phyloP scores from a whole-genome alignment of 169 alveolate genomes.

The Babesia bigemina region DNA sequence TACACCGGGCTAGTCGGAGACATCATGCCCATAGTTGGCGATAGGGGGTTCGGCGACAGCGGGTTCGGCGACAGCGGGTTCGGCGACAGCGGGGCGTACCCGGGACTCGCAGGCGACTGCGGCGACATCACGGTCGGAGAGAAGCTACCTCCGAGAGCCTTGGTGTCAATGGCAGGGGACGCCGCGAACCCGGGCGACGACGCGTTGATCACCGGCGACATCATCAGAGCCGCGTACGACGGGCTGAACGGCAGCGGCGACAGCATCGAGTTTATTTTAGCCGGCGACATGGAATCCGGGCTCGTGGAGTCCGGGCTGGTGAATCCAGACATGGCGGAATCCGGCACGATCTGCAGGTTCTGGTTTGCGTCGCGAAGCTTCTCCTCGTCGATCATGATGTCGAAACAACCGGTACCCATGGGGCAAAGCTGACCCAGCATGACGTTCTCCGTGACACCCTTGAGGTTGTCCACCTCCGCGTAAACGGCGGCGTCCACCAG shows the following conservation, averaged over 20 bases:
- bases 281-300: constrained; percentile 77
- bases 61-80: constrained; percentile 62
- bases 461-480: constrained; percentile 90
- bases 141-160: constrained; percentile 87
- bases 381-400: constrained; percentile 89
- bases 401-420: constrained; percentile 92
- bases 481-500: constrained; percentile 98
- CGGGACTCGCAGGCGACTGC: constrained; percentile 83
- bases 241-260: constrained; percentile 80
- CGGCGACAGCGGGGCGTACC: constrained; percentile 62
- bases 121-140: constrained; percentile 88
- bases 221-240: constrained; percentile 78
- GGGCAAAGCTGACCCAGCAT: constrained; percentile 94
- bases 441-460: constrained; percentile 95
- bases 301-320: constrained; percentile 77
- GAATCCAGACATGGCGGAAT: constrained; percentile 76
- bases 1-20: constrained; percentile 69
- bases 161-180: constrained; percentile 71
- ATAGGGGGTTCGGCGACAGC: constrained; percentile 66
- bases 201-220: constrained; percentile 70
- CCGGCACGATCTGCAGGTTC: constrained; percentile 79
- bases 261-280: constrained; percentile 76
- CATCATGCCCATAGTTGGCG: constrained; percentile 71
- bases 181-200: constrained; percentile 61
- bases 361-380: constrained; percentile 87